phyloP scores from a whole-genome alignment of 768 basidiomycete genomes.

The Kwoniella sp. region DNA sequence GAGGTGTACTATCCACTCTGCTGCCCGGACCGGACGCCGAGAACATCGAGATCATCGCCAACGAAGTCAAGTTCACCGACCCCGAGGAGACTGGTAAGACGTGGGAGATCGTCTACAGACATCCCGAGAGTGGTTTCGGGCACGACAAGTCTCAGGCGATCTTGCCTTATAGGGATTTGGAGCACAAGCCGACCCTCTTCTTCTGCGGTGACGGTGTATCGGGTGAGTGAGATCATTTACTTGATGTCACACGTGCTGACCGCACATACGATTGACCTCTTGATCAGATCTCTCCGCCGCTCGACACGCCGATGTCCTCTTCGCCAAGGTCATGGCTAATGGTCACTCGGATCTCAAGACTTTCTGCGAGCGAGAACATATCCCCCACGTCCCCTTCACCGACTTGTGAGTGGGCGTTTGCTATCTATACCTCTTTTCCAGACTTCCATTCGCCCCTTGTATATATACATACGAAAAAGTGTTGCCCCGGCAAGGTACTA shows the following conservation, averaged over 20 bases:
- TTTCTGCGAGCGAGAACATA: constrained; percentile 77
- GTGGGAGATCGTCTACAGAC: constrained; percentile 76
- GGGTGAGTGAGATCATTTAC: constrained; percentile 60
- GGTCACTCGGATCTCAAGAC: constrained; percentile 74
- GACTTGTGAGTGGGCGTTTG: constrained; percentile 61
- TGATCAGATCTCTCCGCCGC: constrained; percentile 85
- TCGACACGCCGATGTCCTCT: constrained; percentile 86
- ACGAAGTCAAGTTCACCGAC: constrained; percentile 71
- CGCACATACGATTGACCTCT: not conserved
- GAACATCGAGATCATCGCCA: constrained; percentile 89
- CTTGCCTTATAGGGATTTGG: constrained; percentile 77
- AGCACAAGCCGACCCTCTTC: constrained; percentile 74
- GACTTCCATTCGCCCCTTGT: too few relatives aligned
- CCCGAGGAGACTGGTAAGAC: constrained; percentile 67
- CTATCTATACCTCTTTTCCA: not conserved
- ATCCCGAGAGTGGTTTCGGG: constrained; percentile 85
- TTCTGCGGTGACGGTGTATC: constrained; percentile 99
- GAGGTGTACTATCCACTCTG: constrained; percentile 81
- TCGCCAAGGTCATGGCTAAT: constrained; percentile 70
- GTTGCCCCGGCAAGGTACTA: too few relatives aligned
- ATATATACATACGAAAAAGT: too few relatives aligned
- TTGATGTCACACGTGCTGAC: not conserved
- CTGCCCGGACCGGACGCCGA: constrained; percentile 73
- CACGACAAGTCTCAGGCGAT: constrained; percentile 98
- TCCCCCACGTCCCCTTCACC: constrained; percentile 75